Percentiles rank a stretch among this genome's conserved stretches.
These are phyloP conservation scores for Vitis hybrid DNA, from an alignment of 177 flowering plant genomes.

Conservation along the genomic window DNA sequence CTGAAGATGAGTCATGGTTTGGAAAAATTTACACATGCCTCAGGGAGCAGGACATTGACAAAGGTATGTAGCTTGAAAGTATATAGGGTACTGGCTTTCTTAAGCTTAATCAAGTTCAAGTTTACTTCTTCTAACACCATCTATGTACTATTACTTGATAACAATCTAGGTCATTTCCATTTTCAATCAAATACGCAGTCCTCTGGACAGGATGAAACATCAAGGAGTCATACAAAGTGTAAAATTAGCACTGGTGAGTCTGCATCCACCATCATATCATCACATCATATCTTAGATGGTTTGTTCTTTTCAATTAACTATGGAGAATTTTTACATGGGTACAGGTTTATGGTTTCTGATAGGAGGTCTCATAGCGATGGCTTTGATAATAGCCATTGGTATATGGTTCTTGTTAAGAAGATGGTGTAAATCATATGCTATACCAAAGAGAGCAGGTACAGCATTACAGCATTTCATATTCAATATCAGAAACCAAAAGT, in stretches of 20 bases:
- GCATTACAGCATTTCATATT: too few relatives aligned
- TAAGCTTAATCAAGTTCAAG: too few relatives aligned
- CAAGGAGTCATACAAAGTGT: constrained; percentile 1
- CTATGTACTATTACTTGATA: too few relatives aligned
- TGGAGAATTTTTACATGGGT: neutral
- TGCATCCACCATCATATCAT: neutral
- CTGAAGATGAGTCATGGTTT: constrained; percentile 28
- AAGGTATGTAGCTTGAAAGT: constrained; percentile 11
- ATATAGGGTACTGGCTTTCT: too few relatives aligned
- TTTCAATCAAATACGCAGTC: neutral
- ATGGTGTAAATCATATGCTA: constrained; percentile 2
- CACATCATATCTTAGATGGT: neutral
- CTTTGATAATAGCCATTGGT: constrained; percentile 10
- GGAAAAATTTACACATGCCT: constrained; percentile 34
- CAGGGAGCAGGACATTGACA: constrained; percentile 11
- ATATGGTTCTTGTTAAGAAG: constrained; percentile 20
- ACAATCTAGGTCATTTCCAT: neutral
- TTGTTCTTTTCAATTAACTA: neutral
- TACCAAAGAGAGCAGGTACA: constrained; percentile 21
- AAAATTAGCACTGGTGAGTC: constrained; percentile 6
- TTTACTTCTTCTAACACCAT: too few relatives aligned
- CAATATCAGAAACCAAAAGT: neutral
- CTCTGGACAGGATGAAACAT: constrained; percentile 3
- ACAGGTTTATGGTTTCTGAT: constrained; percentile 22
- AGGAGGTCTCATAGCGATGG: constrained; percentile 12